Conservation (phyloP, 768 basidiomycete genomes). For the Rubroboletus pulcherrimus region DNA sequence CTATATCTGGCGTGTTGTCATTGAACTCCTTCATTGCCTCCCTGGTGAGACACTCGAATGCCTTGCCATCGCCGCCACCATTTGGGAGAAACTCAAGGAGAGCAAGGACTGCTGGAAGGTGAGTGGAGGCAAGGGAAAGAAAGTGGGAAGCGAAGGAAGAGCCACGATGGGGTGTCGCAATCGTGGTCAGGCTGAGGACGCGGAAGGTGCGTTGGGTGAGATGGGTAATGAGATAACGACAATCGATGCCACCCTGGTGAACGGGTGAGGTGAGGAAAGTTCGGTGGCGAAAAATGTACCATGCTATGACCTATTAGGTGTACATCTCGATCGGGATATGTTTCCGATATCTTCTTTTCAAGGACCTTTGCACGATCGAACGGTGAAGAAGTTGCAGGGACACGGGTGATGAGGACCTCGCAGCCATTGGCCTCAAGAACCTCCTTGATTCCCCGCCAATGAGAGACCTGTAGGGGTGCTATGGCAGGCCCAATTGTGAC, state of each 20-base stretch:
- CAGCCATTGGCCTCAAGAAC: constrained; percentile 84
- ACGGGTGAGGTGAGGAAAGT: not conserved
- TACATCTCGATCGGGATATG: constrained; percentile 77
- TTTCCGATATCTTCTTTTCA: constrained; percentile 73
- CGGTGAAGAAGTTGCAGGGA: constrained; percentile 89
- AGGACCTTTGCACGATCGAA: constrained; percentile 87
- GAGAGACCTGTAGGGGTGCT: constrained; percentile 79
- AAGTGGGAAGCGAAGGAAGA: constrained; percentile 93
- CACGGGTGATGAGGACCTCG: constrained; percentile 89
- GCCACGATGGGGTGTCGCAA: constrained; percentile 92
- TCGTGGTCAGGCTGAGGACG: constrained; percentile 87
- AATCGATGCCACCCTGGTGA: constrained; percentile 86
- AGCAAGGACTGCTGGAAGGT: constrained; percentile 66
- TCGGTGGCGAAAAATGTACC: constrained; percentile 38
- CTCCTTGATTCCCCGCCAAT: constrained; percentile 97
- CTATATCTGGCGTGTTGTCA: constrained; percentile 73
- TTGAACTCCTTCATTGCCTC: constrained; percentile 90
- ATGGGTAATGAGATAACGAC: constrained; percentile 82
- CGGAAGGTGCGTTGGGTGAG: constrained; percentile 73
- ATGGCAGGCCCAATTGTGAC: constrained; percentile 75
- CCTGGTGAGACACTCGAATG: constrained; percentile 84
- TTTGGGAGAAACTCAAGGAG: constrained; percentile 83
- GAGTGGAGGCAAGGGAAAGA: constrained; percentile 61
- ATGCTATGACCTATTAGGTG: constrained; percentile 86
- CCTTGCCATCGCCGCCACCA: constrained; percentile 91